A percentile compares a stretch with the other conserved stretches of the same genome.
Evolutionary conservation across 306 rosid genomes (phyloP).

Genomic region (Trifolium pratense): DNA sequence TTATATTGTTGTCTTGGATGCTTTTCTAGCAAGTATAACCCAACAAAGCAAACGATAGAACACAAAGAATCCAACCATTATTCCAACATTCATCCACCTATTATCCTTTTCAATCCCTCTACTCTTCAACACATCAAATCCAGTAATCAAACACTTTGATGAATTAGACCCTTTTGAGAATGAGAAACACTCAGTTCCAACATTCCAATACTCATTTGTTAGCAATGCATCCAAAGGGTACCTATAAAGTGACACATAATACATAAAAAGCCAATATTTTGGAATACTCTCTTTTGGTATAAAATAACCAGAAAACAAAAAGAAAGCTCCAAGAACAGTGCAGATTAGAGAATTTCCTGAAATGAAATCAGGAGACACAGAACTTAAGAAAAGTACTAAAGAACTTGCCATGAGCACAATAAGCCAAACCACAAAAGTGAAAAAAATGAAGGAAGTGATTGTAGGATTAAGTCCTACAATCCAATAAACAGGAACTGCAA

Average conservation of each 20-base stretch:
- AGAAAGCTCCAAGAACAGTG: conserved; percentile 87
- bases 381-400: conserved; percentile 78
- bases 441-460: conserved; percentile 63
- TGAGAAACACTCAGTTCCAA: conserved; percentile 47
- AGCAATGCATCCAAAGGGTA: conserved; percentile 85
- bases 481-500: conserved; percentile 80
- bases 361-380: conserved; percentile 87
- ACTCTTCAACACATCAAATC: conserved; percentile 74
- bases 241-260: conserved; percentile 86
- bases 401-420: conserved; percentile 92
- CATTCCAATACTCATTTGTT: conserved; percentile 81
- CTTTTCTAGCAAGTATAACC: conserved; percentile 73
- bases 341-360: conserved; percentile 86
- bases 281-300: conserved; percentile 89
- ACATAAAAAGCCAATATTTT: conserved; percentile 88
- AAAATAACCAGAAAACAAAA: conserved; percentile 93
- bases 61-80: conserved; percentile 76
- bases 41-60: conserved; percentile 83
- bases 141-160: conserved; percentile 52
- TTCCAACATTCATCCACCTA: conserved; percentile 76
- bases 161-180: conserved; percentile 40
- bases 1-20: conserved; percentile 61
- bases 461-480: conserved; percentile 89
- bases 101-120: conserved; percentile 77
- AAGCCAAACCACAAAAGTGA: conserved; percentile 84